Base-by-base conservation (phyloP, 2,329 filamentous ascomycete genomes). In the Aspergillus uvarum region DNA sequence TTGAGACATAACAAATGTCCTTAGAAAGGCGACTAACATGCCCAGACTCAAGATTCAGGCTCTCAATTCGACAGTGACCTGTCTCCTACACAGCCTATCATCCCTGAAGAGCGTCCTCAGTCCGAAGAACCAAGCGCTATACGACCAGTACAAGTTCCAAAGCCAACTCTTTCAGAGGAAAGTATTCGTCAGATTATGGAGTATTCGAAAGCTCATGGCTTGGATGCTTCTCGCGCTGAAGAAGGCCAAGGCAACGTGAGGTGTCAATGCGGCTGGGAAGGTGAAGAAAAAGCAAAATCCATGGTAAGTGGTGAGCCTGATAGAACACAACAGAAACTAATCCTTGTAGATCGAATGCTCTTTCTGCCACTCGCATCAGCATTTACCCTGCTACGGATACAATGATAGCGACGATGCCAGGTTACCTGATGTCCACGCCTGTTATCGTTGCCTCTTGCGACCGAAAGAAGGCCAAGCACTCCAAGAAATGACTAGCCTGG, bases 341-440 rank as follows among this genome's bases (percentile, higher is more conserved):
- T 10, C 5, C 47, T 44, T 19, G 8, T 47, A 81, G 80, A 66
- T 81, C n/a, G 56, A 74, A 58, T 83, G 81, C 62, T 59, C 65
- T 12, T 80, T 76, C 60, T 83, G 80, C 63, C 64, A 72, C 42
- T 77, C 71, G 10, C 77, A 74, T 66, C 81, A 83, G 62, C 81
- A 83, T 68, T 56, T 76, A 26, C 65, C 74, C 44, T 83, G 81
- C 66, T 81, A 81, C 59, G 81, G 80, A 5, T 82, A 77, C 62
- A 65, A 67, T 8, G 69, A 63, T 31, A 44, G 58, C 2, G 61
- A 71, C n/a, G 79, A 81, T 63, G 66, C 69, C 10, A 74, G 74
- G 32, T 61, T 81, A 21, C 76, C 78, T 32, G 66, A 72, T 29
- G 61, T 71, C n/a, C 79, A 83, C 65, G 72, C 74, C 16, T 83